These are phyloP conservation scores for Cladophialophora carrionii DNA, from an alignment of 2,329 filamentous ascomycete genomes.

Conservation along the genomic window DNA sequence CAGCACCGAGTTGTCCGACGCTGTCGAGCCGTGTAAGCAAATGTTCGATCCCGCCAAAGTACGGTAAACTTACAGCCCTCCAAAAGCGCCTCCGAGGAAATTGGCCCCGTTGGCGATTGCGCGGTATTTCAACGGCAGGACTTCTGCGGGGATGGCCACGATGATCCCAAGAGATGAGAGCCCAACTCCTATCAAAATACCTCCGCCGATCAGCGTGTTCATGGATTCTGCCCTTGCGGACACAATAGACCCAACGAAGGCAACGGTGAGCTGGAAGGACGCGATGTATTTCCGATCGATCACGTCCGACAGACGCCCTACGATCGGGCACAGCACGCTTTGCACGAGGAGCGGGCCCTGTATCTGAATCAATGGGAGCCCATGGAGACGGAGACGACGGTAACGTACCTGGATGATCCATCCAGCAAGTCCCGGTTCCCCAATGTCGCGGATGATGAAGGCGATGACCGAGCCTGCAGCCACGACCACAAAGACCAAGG, in stretches of 20 bases:
- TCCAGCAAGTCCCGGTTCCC: conserved; percentile 28
- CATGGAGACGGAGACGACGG: neutral
- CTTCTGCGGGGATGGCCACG: conserved; percentile 59
- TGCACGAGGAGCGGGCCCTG: conserved; percentile 62
- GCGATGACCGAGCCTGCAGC: conserved; percentile 60
- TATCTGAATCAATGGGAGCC: neutral
- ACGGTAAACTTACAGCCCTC: conserved; percentile 53
- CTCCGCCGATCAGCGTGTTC: conserved; percentile 59
- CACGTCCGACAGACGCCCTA: conserved; percentile 61
- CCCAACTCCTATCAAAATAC: conserved; percentile 58
- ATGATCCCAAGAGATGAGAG: conserved; percentile 60
- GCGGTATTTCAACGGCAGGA: conserved; percentile 60
- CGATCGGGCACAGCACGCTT: conserved; percentile 58
- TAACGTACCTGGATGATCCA: conserved; percentile 10
- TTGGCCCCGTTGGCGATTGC: conserved; percentile 59
- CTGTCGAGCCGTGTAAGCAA: conserved; percentile 39
- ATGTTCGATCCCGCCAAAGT: too few relatives aligned
- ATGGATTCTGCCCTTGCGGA: conserved; percentile 60
- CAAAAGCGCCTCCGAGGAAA: conserved; percentile 55
- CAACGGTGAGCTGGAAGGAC: conserved; percentile 56
- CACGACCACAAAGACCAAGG: conserved; percentile 60
- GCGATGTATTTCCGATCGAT: conserved; percentile 59
- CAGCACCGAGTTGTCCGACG: conserved; percentile 55
- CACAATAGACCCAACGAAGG: conserved; percentile 57
- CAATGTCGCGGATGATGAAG: conserved; percentile 48